A percentile compares a stretch with the other conserved stretches of the same genome.
Evolutionary conservation across 805 yeast species (phyloP).

Genomic region (Yamadazyma akitaensis): DNA sequence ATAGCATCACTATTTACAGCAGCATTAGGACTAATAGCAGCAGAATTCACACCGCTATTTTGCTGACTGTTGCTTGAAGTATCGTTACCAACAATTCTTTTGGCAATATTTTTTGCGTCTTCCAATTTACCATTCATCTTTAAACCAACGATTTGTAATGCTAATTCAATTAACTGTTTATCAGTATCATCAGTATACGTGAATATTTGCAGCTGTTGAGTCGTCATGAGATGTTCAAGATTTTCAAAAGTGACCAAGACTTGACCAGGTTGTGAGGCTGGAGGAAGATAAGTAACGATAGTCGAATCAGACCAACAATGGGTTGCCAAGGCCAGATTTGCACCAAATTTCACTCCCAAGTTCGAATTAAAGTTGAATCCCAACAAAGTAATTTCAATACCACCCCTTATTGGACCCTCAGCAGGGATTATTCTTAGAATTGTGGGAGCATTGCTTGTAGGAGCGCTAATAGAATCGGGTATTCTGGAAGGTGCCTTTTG

Average conservation of each 20-base stretch:
- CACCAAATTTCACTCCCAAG: constrained; percentile 81
- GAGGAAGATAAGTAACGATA: constrained; percentile 90
- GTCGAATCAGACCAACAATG: constrained; percentile 97
- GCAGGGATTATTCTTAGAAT: constrained; percentile 91
- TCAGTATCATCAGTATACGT: constrained; percentile 96
- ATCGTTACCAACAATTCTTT: constrained; percentile 76
- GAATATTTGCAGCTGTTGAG: constrained; percentile 58
- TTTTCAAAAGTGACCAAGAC: constrained; percentile 82
- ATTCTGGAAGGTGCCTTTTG: constrained; percentile 11
- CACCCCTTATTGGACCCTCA: constrained; percentile 95
- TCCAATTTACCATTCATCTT: constrained; percentile 95
- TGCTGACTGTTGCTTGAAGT: constrained; percentile 9
- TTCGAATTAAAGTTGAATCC: constrained; percentile 88
- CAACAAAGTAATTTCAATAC: constrained; percentile 86
- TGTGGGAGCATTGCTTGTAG: constrained; percentile 39
- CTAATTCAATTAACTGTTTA: constrained; percentile 88
- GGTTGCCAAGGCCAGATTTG: constrained; percentile 72
- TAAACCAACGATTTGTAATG: constrained; percentile 92
- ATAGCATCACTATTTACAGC: constrained; percentile 4
- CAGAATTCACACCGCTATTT: constrained; percentile 9
- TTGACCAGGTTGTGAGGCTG: constrained; percentile 85
- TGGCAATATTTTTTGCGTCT: constrained; percentile 92
- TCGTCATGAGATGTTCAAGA: constrained; percentile 33
- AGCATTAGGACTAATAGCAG: constrained; percentile 21
- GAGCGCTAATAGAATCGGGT: constrained; percentile 8